These are phyloP conservation scores for Euphorbia peplus DNA, from an alignment of 345 rosid species.

Conservation along the genomic window DNA sequence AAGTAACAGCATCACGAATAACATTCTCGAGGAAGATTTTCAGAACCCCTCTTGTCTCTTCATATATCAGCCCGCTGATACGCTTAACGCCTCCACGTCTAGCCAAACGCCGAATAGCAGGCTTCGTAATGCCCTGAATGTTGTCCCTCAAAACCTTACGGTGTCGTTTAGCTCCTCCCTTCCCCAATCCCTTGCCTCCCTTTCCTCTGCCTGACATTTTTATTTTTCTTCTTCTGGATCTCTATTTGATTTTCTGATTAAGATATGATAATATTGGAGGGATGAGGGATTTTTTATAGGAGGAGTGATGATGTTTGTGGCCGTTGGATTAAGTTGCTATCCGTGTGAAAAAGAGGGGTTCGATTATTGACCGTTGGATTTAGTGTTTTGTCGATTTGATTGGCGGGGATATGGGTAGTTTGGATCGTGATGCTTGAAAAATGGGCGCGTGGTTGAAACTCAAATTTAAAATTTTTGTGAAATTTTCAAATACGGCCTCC, in stretches of 20 bases:
- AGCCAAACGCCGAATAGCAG: conserved; percentile 3
- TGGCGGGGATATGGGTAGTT: not conserved
- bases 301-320: not conserved
- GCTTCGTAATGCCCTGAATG: too few relatives aligned
- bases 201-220: conserved; percentile 13
- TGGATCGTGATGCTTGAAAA: not conserved
- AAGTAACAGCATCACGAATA: not conserved
- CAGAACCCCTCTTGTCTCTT: conserved; percentile 2
- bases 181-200: conserved; percentile 11
- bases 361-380: not conserved
- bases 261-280: too few relatives aligned
- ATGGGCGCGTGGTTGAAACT: conserved; percentile 4
- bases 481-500: not conserved
- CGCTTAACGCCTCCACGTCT: conserved; percentile 15
- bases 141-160: too few relatives aligned
- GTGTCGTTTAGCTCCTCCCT: conserved; percentile 10
- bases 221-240: not conserved
- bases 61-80: conserved; percentile 4
- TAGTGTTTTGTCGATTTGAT: not conserved
- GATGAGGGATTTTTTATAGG: conserved; percentile 3
- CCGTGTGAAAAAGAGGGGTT: not conserved
- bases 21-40: not conserved
- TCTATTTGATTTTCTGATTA: not conserved
- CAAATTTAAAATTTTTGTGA: not conserved
- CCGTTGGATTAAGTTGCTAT: conserved; percentile 2